Conservation (phyloP, 805 yeast species). For the Sugiyamaella qingdaonensis region DNA sequence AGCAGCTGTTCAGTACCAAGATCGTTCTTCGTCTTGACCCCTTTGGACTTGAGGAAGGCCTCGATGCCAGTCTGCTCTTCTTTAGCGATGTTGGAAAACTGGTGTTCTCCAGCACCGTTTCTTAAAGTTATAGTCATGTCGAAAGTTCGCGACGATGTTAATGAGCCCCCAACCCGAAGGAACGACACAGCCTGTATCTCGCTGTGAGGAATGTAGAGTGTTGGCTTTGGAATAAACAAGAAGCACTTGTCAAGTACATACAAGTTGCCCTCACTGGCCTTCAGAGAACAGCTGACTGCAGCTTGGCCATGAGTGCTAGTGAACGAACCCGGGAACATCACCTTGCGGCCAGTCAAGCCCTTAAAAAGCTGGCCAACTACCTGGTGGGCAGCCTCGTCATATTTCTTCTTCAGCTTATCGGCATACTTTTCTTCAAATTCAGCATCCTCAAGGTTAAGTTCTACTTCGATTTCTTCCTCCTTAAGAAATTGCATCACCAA, state of each 20-base stretch:
- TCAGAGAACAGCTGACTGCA: conserved; percentile 86
- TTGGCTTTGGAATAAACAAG: conserved; percentile 89
- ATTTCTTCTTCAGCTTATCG: conserved; percentile 64
- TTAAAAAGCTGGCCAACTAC: conserved; percentile 84
- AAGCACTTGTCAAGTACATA: conserved; percentile 91
- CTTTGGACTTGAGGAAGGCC: conserved; percentile 69
- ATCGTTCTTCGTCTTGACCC: conserved; percentile 78
- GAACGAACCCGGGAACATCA: conserved; percentile 80
- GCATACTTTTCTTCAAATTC: conserved; percentile 74
- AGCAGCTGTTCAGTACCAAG: conserved; percentile 82
- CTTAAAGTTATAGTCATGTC: conserved; percentile 78
- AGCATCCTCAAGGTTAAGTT: conserved; percentile 76
- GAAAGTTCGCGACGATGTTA: conserved; percentile 78
- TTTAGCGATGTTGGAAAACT: conserved; percentile 82
- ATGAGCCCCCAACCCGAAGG: conserved; percentile 82
- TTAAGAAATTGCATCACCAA: conserved; percentile 82
- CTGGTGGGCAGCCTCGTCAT: conserved; percentile 79
- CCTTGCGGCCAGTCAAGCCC: conserved; percentile 84
- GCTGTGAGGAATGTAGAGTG: conserved; percentile 80
- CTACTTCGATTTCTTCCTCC: conserved; percentile 89
- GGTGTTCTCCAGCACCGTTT: conserved; percentile 63
- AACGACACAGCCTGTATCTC: conserved; percentile 75
- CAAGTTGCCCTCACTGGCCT: conserved; percentile 91
- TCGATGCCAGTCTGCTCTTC: conserved; percentile 85
- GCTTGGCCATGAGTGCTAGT: conserved; percentile 72